These are phyloP conservation scores for Samsoniella hepiali DNA, from an alignment of 2,329 filamentous ascomycete genomes.

Conservation along the genomic window DNA sequence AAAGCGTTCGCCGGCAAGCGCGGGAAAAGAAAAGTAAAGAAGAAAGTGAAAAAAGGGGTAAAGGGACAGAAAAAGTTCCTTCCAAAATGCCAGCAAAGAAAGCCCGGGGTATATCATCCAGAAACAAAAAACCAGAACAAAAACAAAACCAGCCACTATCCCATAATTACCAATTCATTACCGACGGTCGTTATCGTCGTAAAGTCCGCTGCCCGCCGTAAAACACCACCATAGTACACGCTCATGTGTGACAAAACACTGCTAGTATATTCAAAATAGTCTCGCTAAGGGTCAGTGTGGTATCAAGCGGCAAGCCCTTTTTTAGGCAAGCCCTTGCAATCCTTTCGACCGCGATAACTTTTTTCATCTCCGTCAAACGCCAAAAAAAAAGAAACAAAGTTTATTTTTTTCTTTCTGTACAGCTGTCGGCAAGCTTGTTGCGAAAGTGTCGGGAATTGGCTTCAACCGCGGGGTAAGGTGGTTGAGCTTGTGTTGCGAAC, in stretches of 20 bases:
- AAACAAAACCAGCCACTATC: neutral
- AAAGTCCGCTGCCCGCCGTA: conserved; percentile 12
- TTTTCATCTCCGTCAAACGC: conserved; percentile 18
- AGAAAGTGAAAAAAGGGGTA: neutral
- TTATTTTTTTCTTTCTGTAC: conserved; percentile 8
- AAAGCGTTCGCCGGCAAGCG: neutral
- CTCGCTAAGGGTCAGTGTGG: conserved; percentile 21
- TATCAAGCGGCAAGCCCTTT: conserved; percentile 10
- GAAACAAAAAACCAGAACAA: neutral
- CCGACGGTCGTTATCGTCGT: neutral
- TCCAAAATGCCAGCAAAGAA: neutral
- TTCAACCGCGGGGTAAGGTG: neutral
- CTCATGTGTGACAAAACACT: conserved; percentile 21
- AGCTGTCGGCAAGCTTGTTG: conserved; percentile 11
- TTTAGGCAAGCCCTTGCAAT: conserved; percentile 3
- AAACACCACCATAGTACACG: conserved; percentile 20
- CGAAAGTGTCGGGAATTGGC: neutral
- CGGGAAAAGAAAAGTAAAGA: neutral
- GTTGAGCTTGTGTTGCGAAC: neutral
- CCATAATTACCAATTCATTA: conserved; percentile 7
- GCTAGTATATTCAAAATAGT: conserved; percentile 22
- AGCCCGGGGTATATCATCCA: conserved; percentile 4
- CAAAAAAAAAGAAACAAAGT: neutral
- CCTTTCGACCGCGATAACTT: conserved; percentile 18
- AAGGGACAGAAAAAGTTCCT: neutral